phyloP scores from a whole-genome alignment of 176 grass and related monocot species.

The Oryza rufipogon region DNA sequence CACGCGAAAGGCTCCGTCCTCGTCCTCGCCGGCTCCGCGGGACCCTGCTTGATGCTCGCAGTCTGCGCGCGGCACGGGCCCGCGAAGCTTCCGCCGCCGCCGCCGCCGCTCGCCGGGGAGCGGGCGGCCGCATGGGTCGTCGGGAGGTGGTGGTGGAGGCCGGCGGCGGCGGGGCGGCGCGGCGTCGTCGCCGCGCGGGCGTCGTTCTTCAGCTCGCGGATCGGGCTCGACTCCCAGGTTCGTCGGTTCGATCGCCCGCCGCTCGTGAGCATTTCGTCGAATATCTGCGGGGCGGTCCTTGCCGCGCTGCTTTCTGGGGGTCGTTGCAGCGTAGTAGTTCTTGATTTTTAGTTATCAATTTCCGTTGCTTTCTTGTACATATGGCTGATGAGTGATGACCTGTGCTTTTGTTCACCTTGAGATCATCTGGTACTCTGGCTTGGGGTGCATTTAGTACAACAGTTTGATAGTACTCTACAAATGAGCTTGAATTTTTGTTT shows the following conservation, averaged over 20 bases:
- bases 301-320: not conserved
- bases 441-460: too few species aligned
- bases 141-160: constrained; percentile 49
- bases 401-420: too few species aligned
- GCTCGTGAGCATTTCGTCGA: constrained; percentile 38
- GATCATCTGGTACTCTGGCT: too few species aligned
- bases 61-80: constrained; percentile 51
- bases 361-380: not conserved
- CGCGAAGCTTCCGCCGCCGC: constrained; percentile 41
- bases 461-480: not conserved
- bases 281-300: constrained; percentile 1
- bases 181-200: constrained; percentile 55
- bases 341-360: not conserved
- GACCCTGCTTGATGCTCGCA: constrained; percentile 58
- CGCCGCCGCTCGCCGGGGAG: constrained; percentile 34
- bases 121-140: constrained; percentile 24
- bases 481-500: constrained; percentile 41
- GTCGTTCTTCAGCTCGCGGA: constrained; percentile 59
- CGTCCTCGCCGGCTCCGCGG: constrained; percentile 2
- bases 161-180: constrained; percentile 26
- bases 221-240: constrained; percentile 95
- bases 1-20: constrained; percentile 24
- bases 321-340: too few species aligned
- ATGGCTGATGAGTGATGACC: not conserved
- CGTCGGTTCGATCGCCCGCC: not conserved